Evolutionary conservation across 2,329 filamentous ascomycete species (phyloP), one percentile per base, ranked within the genome.

Genomic region (Clonostachys rhizophaga): DNA sequence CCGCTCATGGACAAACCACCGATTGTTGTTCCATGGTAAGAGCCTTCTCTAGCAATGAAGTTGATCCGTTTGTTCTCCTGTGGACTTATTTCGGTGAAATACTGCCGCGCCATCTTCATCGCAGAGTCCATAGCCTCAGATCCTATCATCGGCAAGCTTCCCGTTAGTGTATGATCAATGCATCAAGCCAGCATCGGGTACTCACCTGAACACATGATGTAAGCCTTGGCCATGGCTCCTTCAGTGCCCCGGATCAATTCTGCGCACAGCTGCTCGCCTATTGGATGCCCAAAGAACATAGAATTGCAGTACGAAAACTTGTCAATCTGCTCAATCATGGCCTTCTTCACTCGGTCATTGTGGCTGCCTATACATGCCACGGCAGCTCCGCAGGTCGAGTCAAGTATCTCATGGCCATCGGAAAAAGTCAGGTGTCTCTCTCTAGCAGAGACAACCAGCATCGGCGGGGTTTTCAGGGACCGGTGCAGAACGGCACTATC

Each of bases 11-110:
- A 76, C 33, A 90, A 68, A 2, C 84, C 72, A 1, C 85, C 86
- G 0, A 90, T 65, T 0, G 86, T 91, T 5, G 75, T 83, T 9
- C 87, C 87, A 52, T 91, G 87, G 55, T 88, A 91, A 5, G 84
- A 87, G 40, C 81, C 74, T 35, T 76, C 64, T 13, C 87, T 76
- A 5, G 83, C 75, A 55, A 91, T 88, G 62, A 89, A 89, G 11
- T 75, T 70, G 1, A 65, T 72, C n/a, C 86, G 74, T 37, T 72
- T 62, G 2, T 75, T 71, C 53, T 88, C 74, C 1, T 78, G 66
- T 0, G 67, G 63, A 3, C 59, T 51, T 3, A 57, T 49, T 45
- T 75, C 72, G 10, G 66, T 52, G 43, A 61, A 73, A 45, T 72
- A 76, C 51, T 77, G 72, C 9, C 68, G 54, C 0, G 70, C 69